Evolutionary conservation across 495 filamentous ascomycete species (phyloP), one percentile per base, ranked within the genome.

Genomic region (Lasiosphaeria ovina): DNA sequence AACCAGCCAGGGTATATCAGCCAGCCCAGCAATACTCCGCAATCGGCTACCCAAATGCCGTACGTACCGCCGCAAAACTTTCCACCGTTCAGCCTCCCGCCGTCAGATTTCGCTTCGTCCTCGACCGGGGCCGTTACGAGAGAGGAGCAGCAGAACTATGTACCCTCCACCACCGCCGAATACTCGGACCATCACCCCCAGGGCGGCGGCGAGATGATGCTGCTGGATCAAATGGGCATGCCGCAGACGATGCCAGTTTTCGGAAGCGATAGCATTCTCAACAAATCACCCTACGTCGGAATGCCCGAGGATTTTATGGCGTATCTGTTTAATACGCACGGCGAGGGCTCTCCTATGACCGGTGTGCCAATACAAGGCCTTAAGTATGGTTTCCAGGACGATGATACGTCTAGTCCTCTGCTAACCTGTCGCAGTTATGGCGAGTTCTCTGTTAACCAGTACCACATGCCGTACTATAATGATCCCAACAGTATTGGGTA

Each of bases 261-360:
- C 73, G 91, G 90, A 12, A 85, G 81, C 36, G 91, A 97, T 57
- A 86, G 84, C 12, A 62, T 84, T 59, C 79, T 91, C 61, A 91
- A 87, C 62, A 87, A 92, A 52, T 97, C 93, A 5, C 93, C 94
- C 10, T 92, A 89, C 66, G 75, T 85, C 51, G 87, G 87, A 16
- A 91, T 96, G 77, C 88, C 91, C 7, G 93, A 96, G 66, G 92
- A 96, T 70, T 97, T 97, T 72, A 86, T 93, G 36, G 89, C 89
- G 16, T 97, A 90, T 81, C 77, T 97, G 31, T 96, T 98, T 76
- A 93, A 89, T 68, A 89, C 89, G 3, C 71, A 70, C 6, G 72
- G 72, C 14, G 69, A 75, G 35, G 69, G 68, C 11, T 80, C 79
- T 4, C 78, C 78, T 32, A 68, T 80, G 61, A 68, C 69, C 32